Base-by-base conservation (phyloP, 805 yeast genomes). In the Candida stauntonica region DNA sequence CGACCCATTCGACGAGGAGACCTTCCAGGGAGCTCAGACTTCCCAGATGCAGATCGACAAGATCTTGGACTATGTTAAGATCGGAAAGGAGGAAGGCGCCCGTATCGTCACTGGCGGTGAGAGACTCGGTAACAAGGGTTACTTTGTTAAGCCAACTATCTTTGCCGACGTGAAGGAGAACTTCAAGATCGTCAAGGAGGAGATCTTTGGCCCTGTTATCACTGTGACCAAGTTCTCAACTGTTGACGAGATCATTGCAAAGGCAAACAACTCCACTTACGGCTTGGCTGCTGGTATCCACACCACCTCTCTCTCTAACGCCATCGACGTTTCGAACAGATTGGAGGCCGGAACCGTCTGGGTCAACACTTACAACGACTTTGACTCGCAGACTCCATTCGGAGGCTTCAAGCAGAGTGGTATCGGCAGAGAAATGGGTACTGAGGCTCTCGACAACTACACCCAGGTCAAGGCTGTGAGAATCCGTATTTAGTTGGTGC, bases 341-440 rank as follows among this genome's bases (percentile, higher is more conserved):
- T 57, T 85, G 44, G 77, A 77, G 57, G 81, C 89, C 42, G 95
- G 95, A 66, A 78, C 91, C 34, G 75, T 85, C 48, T 86, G 91
- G 86, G 73, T 83, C 51, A 85, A 85, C 72, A 79, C 87, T 39
- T 81, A 86, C 64, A 87, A 87, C 67, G 87, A 84, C 56, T 81
- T 86, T 72, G 89, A 87, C 63, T 79, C 72, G 51, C 74, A 79
- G 63, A 80, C 87, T 59, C 97, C 97, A 55, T 88, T 88, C 60
- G 96, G 96, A 52, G 97, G 97, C 35, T 84, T 69, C 69, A 85
- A 86, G 62, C 75, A 77, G 70, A 80, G 91, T 45, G 97, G 97
- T 62, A 67, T 81, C 42, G 96, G 96, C 56, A 76, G 94, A 60
- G 97, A 88, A 72, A 77, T 88, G 72, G 95, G 96, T 55, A 77